Evolutionary conservation across 495 filamentous ascomycete genomes (phyloP).

Genomic region (Aspergillus bridgeri): DNA sequence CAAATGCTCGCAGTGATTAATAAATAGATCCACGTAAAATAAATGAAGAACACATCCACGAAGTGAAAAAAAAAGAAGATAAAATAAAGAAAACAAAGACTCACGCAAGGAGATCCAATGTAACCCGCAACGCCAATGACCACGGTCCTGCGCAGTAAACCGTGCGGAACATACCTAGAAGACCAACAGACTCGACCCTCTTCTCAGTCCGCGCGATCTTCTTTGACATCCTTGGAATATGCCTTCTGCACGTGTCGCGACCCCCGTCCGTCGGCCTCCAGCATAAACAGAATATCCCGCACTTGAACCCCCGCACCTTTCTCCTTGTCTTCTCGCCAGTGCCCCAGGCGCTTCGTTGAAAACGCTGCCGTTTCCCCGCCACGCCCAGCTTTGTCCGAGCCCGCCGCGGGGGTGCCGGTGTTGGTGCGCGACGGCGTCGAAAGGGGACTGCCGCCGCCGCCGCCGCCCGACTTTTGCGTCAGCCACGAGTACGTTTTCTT

Average conservation of each 20-base stretch:
- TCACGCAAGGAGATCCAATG: slow-evolving; percentile 7
- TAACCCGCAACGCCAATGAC: slow-evolving; percentile 23
- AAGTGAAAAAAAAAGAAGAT: slow-evolving; percentile 5
- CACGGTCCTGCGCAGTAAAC: slow-evolving; percentile 29
- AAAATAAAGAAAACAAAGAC: no score
- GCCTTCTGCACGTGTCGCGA: slow-evolving; percentile 44
- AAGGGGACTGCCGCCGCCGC: slow-evolving; percentile 41
- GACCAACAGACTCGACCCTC: slow-evolving; percentile 3
- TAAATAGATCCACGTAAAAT: neutral
- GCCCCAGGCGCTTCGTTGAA: slow-evolving; percentile 37
- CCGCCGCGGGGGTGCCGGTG: slow-evolving; percentile 32
- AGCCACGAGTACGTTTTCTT: slow-evolving; percentile 49
- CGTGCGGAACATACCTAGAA: slow-evolving; percentile 13
- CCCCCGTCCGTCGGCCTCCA: slow-evolving; percentile 47
- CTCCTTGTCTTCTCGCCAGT: slow-evolving; percentile 48
- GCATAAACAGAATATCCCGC: slow-evolving; percentile 49
- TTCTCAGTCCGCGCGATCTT: slow-evolving; percentile 35
- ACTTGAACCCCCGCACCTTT: slow-evolving; percentile 46
- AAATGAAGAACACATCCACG: slow-evolving; percentile 8
- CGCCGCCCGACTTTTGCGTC: slow-evolving; percentile 30
- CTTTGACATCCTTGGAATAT: slow-evolving; percentile 43
- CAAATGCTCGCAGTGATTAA: neutral
- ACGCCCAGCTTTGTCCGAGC: slow-evolving; percentile 30
- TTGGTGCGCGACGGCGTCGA: slow-evolving; percentile 38
- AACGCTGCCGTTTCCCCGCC: slow-evolving; percentile 27